Conservation (phyloP, 2,329 filamentous ascomycete genomes). For the Trichophaea hybrida region DNA sequence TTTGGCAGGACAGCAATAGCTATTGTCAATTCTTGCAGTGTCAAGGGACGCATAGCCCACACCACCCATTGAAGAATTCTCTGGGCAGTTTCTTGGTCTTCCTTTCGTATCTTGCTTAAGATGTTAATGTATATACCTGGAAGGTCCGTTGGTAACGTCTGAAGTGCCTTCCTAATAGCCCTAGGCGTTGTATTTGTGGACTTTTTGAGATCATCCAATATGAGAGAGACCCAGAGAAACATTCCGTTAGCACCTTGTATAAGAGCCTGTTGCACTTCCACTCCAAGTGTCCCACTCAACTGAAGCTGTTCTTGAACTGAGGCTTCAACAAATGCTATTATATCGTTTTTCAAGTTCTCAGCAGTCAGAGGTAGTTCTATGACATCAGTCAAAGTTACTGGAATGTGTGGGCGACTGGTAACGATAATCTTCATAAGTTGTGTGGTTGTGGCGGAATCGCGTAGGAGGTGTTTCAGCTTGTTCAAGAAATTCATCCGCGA, state of each 20-base stretch:
- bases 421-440: slow-evolving; percentile 3
- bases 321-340: not conserved
- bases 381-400: not conserved
- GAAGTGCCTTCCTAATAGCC: not conserved
- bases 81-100: slow-evolving; percentile 7
- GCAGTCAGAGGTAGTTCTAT: slow-evolving; percentile 1
- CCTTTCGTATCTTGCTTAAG: not conserved
- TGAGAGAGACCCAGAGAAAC: slow-evolving; percentile 18
- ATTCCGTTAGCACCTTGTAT: slow-evolving; percentile 9
- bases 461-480: not conserved
- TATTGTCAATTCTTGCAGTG: slow-evolving; percentile 17
- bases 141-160: slow-evolving; percentile 1
- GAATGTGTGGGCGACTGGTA: slow-evolving; percentile 6
- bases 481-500: slow-evolving; percentile 1
- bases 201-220: slow-evolving; percentile 7
- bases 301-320: not conserved
- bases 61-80: slow-evolving; percentile 21
- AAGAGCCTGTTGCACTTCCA: slow-evolving; percentile 5
- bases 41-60: slow-evolving; percentile 19
- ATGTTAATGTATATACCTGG: slow-evolving; percentile 6
- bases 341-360: slow-evolving; percentile 6
- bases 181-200: not conserved
- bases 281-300: not conserved
- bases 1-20: slow-evolving; percentile 15
- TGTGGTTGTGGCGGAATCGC: too few relatives aligned